These are phyloP conservation scores for Lepidopterella palustris DNA, from an alignment of 495 filamentous ascomycete species.

Conservation along the genomic window DNA sequence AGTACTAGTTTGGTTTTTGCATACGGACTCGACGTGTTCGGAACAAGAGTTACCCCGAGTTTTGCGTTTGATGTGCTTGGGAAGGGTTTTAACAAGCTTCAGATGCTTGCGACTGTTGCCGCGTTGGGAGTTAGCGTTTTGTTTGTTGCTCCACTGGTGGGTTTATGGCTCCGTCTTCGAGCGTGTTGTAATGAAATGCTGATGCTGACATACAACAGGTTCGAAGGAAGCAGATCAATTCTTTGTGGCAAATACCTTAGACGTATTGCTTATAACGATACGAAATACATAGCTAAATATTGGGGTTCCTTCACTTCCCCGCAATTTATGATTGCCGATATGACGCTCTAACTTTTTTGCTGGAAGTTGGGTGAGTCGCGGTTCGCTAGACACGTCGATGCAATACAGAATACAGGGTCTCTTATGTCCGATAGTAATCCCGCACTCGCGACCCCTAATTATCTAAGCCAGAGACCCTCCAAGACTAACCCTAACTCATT, in stretches of 20 bases:
- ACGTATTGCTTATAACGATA: neutral
- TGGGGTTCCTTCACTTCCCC: neutral
- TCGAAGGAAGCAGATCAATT: conserved; percentile 49
- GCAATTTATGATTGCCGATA: neutral
- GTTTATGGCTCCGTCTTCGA: conserved; percentile 3
- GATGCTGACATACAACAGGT: conserved; percentile 32
- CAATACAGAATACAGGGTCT: neutral
- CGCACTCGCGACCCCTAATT: neutral
- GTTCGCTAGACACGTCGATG: neutral
- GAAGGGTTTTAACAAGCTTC: conserved; percentile 84
- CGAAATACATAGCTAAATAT: neutral
- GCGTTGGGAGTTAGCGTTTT: conserved; percentile 67
- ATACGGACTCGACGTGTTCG: conserved; percentile 83
- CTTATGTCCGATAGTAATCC: neutral
- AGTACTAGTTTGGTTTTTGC: conserved; percentile 89
- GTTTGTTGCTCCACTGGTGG: conserved; percentile 79
- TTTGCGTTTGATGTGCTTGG: conserved; percentile 85
- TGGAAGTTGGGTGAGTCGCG: neutral
- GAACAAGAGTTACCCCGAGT: conserved; percentile 75
- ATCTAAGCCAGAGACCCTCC: neutral
- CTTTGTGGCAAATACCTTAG: conserved; percentile 38
- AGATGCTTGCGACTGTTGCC: conserved; percentile 74
- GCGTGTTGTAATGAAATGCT: conserved; percentile 28
- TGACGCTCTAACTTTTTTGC: neutral
- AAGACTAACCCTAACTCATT: neutral